Conservation (phyloP, 495 filamentous ascomycete genomes). For the Tuber calosporum region DNA sequence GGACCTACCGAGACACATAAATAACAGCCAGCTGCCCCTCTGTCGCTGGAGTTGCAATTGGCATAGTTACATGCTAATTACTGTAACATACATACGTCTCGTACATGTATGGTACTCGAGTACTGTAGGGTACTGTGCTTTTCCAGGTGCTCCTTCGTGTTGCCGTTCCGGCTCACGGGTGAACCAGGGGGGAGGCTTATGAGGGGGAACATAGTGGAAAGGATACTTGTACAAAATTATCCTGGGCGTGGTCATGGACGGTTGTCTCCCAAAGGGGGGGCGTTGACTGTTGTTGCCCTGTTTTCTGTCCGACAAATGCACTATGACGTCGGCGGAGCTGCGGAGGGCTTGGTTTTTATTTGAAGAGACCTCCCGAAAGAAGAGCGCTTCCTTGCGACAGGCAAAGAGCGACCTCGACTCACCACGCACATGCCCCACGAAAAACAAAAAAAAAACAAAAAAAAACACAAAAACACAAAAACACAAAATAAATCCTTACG, state of each 20-base stretch:
- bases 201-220: constrained; percentile 20
- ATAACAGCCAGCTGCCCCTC: constrained; percentile 37
- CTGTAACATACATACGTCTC: constrained; percentile 33
- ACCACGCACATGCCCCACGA: constrained; percentile 33
- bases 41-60: constrained; percentile 34
- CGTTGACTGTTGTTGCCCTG: constrained; percentile 40
- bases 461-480: constrained; percentile 7
- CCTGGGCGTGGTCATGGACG: constrained; percentile 31
- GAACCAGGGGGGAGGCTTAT: constrained; percentile 9
- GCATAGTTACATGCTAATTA: constrained; percentile 36
- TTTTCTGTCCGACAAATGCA: constrained; percentile 40
- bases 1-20: constrained; percentile 38
- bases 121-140: constrained; percentile 29
- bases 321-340: constrained; percentile 40
- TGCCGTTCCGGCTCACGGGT: constrained; percentile 38
- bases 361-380: constrained; percentile 40
- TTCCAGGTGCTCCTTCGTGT: constrained; percentile 23
- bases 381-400: constrained; percentile 37
- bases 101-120: constrained; percentile 27
- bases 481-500: background rate
- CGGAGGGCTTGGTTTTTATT: constrained; percentile 38
- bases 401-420: constrained; percentile 30
- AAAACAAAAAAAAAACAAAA: constrained; percentile 13
- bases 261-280: constrained; percentile 36
- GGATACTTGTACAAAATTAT: constrained; percentile 29